These are phyloP conservation scores for Candida oleophila DNA, from an alignment of 805 yeast species.

Conservation along the genomic window DNA sequence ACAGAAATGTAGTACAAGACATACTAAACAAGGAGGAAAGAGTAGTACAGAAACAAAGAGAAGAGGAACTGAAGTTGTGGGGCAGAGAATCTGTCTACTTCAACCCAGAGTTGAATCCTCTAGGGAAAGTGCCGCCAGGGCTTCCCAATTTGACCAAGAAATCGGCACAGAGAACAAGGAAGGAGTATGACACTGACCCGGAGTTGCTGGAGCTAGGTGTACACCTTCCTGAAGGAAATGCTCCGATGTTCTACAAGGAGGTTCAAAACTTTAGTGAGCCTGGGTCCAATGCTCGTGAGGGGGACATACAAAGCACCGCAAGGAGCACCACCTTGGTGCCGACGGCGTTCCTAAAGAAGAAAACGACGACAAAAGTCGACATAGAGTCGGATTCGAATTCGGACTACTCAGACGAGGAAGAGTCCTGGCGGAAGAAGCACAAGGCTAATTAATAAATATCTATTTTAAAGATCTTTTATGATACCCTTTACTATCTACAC, in stretches of 20 bases:
- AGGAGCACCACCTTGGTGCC: constrained; percentile 7
- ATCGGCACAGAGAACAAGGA: constrained; percentile 12
- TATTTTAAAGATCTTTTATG: background rate
- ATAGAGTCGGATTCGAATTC: background rate
- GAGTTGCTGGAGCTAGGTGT: constrained; percentile 24
- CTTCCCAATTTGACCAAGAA: constrained; percentile 2
- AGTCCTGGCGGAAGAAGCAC: constrained; percentile 1
- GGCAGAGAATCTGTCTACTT: constrained; percentile 55
- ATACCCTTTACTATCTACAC: constrained; percentile 1
- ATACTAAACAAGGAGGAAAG: constrained; percentile 17
- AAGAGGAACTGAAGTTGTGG: constrained; percentile 27
- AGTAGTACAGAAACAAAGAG: constrained; percentile 16
- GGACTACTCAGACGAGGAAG: constrained; percentile 9
- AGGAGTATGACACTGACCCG: constrained; percentile 26
- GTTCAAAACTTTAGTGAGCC: constrained; percentile 27
- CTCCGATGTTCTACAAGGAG: constrained; percentile 47
- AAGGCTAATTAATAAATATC: background rate
- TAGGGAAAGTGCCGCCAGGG: constrained; percentile 51
- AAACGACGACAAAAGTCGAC: background rate
- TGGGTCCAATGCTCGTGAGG: constrained; percentile 5
- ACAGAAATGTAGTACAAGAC: constrained; percentile 24
- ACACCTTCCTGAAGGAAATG: constrained; percentile 38
- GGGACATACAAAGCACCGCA: constrained; percentile 2
- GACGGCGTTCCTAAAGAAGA: constrained; percentile 6
- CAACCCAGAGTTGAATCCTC: constrained; percentile 65